Percentiles rank a stretch among this genome's conserved stretches.
Evolutionary conservation across 169 alveolate genomes (phyloP).

Genomic region (Plasmodium ovale): DNA sequence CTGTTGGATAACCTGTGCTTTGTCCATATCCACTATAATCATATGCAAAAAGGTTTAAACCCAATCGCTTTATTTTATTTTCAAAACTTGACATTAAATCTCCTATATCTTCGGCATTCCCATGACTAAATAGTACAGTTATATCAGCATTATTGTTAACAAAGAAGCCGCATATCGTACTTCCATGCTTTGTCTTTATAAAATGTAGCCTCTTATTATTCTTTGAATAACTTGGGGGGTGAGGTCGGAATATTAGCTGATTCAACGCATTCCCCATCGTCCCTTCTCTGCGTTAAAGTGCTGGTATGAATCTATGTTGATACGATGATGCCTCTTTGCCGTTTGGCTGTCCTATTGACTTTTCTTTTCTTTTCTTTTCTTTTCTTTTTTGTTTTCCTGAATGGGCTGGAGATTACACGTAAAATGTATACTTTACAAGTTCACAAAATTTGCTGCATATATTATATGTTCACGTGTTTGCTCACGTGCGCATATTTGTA

Average conservation of each 20-base stretch:
- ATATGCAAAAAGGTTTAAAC: constrained; percentile 87
- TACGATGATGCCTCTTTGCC: no score
- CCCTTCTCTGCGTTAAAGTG: not conserved
- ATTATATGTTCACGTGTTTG: no score
- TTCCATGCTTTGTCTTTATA: constrained; percentile 81
- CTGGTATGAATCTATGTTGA: no score
- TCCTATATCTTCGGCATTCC: constrained; percentile 93
- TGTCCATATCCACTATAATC: constrained; percentile 90
- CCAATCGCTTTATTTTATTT: constrained; percentile 75
- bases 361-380: no score
- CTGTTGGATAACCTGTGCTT: constrained; percentile 88
- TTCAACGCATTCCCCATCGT: constrained; percentile 85
- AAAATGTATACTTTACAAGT: no score
- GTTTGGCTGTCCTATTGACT: no score
- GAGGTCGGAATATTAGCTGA: constrained; percentile 82
- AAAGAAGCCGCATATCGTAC: constrained; percentile 82
- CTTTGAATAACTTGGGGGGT: constrained; percentile 78
- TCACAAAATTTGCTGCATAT: no score
- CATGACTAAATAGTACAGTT: constrained; percentile 91
- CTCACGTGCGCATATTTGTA: no score
- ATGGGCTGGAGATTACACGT: no score
- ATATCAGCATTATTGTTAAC: constrained; percentile 81
- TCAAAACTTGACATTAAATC: constrained; percentile 79
- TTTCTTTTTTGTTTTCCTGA: no score
- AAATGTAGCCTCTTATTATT: constrained; percentile 82